Evolutionary conservation across 2,329 filamentous ascomycete species (phyloP).

Genomic region (Fusarium scirpi): DNA sequence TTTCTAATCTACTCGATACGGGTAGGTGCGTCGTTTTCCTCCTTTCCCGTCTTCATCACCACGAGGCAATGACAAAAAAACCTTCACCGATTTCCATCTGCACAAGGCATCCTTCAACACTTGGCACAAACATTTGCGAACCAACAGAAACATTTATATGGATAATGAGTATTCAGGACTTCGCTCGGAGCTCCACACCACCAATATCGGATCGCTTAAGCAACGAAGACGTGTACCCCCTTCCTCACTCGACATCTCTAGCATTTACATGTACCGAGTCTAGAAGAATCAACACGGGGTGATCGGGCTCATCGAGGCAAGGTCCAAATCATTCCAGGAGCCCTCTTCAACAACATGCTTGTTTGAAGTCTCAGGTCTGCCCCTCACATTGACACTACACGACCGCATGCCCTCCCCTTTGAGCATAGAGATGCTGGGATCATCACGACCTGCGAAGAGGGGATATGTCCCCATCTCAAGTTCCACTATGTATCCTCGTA

Average conservation of each 20-base stretch:
- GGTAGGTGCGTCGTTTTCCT: background rate
- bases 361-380: constrained; percentile 15
- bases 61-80: background rate
- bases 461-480: background rate
- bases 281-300: constrained; percentile 3
- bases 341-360: constrained; percentile 10
- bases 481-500: constrained; percentile 6
- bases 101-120: background rate
- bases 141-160: constrained; percentile 16
- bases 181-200: constrained; percentile 6
- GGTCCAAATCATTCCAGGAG: constrained; percentile 25
- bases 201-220: constrained; percentile 9
- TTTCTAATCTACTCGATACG: background rate
- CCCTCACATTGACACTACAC: constrained; percentile 5
- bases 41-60: background rate
- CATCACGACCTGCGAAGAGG: background rate
- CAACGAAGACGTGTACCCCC: background rate
- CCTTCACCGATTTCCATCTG: background rate
- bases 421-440: background rate
- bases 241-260: background rate
- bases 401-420: background rate
- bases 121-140: background rate
- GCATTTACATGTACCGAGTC: constrained; percentile 4
- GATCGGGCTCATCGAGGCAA: background rate
- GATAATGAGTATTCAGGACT: constrained; percentile 7